These are phyloP conservation scores for Backusella liffmaniae DNA, from an alignment of 192 early-diverging fungal species.

Conservation along the genomic window DNA sequence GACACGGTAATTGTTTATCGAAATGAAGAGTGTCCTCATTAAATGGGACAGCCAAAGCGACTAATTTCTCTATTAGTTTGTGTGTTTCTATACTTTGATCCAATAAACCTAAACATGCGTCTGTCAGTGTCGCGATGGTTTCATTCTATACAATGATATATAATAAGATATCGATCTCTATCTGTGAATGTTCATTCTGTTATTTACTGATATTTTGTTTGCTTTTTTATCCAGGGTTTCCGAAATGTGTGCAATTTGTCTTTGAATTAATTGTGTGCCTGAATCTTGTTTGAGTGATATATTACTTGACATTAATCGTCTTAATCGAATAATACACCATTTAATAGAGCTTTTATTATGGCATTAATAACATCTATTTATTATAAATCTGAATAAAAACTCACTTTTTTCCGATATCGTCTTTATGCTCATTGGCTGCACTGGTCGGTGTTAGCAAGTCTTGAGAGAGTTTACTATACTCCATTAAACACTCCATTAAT, in stretches of 20 bases:
- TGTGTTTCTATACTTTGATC: neutral
- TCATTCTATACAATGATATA: neutral
- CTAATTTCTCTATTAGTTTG: neutral
- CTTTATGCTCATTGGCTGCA: neutral
- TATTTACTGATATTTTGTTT: neutral
- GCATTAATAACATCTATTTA: neutral
- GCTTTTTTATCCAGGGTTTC: neutral
- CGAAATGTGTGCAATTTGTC: neutral
- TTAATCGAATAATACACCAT: constrained; percentile 11
- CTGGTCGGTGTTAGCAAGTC: neutral
- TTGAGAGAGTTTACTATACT: neutral
- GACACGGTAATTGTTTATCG: no score
- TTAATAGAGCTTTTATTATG: neutral
- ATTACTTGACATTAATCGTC: neutral
- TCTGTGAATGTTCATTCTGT: neutral
- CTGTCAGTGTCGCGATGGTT: neutral
- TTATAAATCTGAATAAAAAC: neutral
- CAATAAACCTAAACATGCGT: neutral
- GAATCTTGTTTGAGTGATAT: neutral
- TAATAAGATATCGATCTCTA: no score
- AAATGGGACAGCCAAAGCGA: neutral
- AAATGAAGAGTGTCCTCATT: neutral
- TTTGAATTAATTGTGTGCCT: neutral
- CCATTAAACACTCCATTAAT: neutral
- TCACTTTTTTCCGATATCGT: neutral